Base-by-base conservation (phyloP, 257 asterid genomes). In the Przewalskia tangutica region DNA sequence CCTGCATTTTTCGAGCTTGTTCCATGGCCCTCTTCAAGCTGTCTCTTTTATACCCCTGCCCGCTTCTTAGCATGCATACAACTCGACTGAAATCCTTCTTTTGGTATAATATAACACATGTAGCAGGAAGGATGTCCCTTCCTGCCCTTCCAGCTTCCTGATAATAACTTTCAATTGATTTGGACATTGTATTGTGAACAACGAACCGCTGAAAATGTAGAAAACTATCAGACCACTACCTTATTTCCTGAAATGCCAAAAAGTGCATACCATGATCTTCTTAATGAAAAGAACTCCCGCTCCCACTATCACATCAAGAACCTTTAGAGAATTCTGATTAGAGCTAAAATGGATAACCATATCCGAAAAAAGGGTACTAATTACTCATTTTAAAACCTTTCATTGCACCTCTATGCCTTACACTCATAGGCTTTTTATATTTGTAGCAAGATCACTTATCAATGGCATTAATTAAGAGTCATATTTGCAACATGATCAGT, bases 61-160 rank as follows among this genome's bases (percentile, higher is more conserved):
- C 98, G 79, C 90, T 94, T 88, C 98, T 89, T 86, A 96, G 90
- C 99, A 96, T 91, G 86, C 98, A 94, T 36, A 94, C 97, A 32
- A 94, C 90, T 77, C 98, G 90, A 83, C 98, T 94, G 89, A 94
- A 96, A 87, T 96, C 99, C 90, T 96, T 94, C 93, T 84, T 93
- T 87, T 91, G 99, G 84, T 94, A 96, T 42, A 96, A 86, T 82
- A 91, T 88, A 51, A 92, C 60, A 80, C 99, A 96, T 36, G 92
- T 87, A 66, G 99, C 87, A 54, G 97, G 85, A 53, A 89, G 87
- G 82, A 87, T 86, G 85, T 93, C 98, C 81, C 98, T 89, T 78
- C 99, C 99, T 6, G 99, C 98, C 90, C 99, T 89, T 85, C 99
- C 99, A 46, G 99, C 95, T 93, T 96, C 98, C 87, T 94, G 98